Base-by-base conservation (phyloP, 2,329 filamentous ascomycete species). In the Mycogone perniciosa region DNA sequence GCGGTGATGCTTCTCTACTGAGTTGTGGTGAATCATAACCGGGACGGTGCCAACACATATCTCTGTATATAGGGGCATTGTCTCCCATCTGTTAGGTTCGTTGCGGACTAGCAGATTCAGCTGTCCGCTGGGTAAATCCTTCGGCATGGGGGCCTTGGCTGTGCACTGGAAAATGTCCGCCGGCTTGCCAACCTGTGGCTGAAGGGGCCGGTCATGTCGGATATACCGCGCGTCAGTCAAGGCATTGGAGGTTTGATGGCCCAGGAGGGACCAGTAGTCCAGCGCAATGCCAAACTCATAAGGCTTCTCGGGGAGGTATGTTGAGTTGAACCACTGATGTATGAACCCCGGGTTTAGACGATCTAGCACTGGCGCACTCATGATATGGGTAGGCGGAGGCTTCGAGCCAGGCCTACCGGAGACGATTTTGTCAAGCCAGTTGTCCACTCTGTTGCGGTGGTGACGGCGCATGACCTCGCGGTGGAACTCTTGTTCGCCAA, bases 21-120 rank as follows among this genome's bases (percentile, higher is more conserved):
- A 57, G 54, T 62, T 63, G 53, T 65, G 63, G 26, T 64, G 62
- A 3, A 64, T 58, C 50, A 64, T 61, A 48, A 59, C 60, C 13
- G 62, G 63, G 7, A 62, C 59, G 5, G 57, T 53, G 31, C 59
- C 62, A 9, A 60, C 50, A 47, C 62, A 65, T 2, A 64, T 53
- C 37, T 65, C 61, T 20, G 57, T 61, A 53, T 61, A 64, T 7
- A 65, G 53, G 11, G 60, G 56, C 38, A 64, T 46, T 43, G 52
- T 46, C 11, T 58, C 56, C 63, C 62, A 64, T 20, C 55, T 46
- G 31, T 54, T 50, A 3, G 51, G 51, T 9, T 39, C 44, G 10
- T 54, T 48, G 3, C 50, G 41, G 7, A 52, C 43, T 8, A 54
- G 31, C 20, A 44, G 44, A 7, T 53, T 33, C 1, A 51, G 34